Evolutionary conservation across 768 basidiomycete species (phyloP), one percentile per base, ranked within the genome.

Genomic region (Boletus rufocinnamomeus): DNA sequence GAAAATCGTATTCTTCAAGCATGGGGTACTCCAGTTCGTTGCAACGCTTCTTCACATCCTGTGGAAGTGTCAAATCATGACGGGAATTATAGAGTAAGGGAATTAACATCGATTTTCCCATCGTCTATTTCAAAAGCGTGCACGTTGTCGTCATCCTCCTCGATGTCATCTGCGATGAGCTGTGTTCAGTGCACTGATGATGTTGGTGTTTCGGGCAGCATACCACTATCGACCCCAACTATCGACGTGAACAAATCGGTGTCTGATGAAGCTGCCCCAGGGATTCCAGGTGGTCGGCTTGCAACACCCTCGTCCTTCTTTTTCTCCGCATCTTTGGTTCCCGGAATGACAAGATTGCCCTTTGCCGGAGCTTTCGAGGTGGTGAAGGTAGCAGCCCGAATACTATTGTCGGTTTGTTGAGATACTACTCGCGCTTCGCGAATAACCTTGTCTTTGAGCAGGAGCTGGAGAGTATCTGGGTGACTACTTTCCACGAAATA

Each of bases 1-100:
- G 82, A 80, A 98, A 99, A 74, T 99, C 97, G 70, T 99, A 99
- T 76, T 99, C 97, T 72, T 99, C 97, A 45, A 99, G 80, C 87
- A 98, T 97, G 9, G 97, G 97, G 63, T 95, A 93, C 70, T 98
- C 95, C 40, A 98, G 82, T 65, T 97, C 96, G 67, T 95, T 95
- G 70, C 97, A 98, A 38, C 94, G 88, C 66, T 92, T 91, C 77
- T 98, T 96, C 60, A 99, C 95, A 63, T 92, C 91, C 93, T 96
- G 63, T 14, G 49, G 11, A 60, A 57, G 37, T 34, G 56, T 69
- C n/a, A 55, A 43, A 50, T 17, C 30, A 35, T 17, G 43, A 54
- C 41, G 44, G 35, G 50, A 59, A 13, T n/a, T 37, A 41, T 23
- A 47, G 46, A 54, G 25, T 25, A 48, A 60, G n/a, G 35, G 21